Conservation (phyloP, 768 basidiomycete species). For the Tulasnella sp. region DNA sequence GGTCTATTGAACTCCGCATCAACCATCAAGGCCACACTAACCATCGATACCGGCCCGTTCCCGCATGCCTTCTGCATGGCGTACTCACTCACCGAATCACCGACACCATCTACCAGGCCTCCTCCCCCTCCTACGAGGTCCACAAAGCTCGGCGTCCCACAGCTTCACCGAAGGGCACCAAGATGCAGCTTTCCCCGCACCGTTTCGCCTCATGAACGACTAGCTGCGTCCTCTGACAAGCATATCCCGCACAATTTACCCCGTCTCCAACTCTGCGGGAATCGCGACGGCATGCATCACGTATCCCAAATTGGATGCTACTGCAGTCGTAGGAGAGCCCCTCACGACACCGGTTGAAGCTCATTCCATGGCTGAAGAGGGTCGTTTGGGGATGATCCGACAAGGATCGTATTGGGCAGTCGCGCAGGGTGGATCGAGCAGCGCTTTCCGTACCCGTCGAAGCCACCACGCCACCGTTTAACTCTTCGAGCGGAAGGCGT, state of each 20-base stretch:
- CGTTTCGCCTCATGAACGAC: not conserved
- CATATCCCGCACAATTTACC: not conserved
- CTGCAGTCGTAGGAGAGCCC: not conserved
- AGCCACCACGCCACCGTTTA: not conserved
- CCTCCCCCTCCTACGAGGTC: conserved; percentile 9
- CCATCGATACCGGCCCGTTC: not conserved
- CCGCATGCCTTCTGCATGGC: not conserved
- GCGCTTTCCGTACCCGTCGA: not conserved
- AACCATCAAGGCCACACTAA: not conserved
- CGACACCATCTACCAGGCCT: not conserved
- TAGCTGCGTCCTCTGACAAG: not conserved
- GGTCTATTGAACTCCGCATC: conserved; percentile 13
- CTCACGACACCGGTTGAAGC: not conserved
- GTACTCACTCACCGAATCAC: not conserved
- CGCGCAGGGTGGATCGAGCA: not conserved
- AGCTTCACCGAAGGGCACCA: not conserved
- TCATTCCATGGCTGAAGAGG: not conserved
- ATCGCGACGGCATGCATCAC: not conserved
- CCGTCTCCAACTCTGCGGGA: not conserved
- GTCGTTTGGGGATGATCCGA: conserved; percentile 6
- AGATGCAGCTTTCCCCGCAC: not conserved
- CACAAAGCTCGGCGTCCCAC: not conserved
- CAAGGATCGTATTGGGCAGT: not conserved
- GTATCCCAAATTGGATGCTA: not conserved
- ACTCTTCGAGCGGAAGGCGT: not conserved